These are phyloP conservation scores for Cyanidioschyzon merolae DNA, from an alignment of 23 red algal species.

Conservation along the genomic window DNA sequence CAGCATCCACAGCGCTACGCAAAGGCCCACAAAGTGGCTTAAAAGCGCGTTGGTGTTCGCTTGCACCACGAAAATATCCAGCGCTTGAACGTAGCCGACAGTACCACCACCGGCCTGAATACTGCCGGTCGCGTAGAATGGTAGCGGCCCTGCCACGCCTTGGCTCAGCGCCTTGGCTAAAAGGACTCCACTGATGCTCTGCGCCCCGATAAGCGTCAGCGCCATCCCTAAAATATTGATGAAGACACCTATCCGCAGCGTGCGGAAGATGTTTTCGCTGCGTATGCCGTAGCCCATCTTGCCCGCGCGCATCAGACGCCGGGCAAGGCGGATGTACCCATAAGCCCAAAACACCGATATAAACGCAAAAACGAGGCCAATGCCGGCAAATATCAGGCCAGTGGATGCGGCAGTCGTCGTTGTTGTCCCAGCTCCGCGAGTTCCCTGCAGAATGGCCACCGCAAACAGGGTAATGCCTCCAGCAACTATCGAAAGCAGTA, in stretches of 20 bases:
- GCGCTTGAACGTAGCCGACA: slow-evolving; percentile 10
- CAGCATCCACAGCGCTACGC: slow-evolving; percentile 18
- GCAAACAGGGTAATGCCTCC: slow-evolving; percentile 28
- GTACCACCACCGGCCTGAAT: slow-evolving; percentile 15
- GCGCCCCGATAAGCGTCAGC: slow-evolving; percentile 23
- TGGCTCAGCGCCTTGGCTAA: slow-evolving; percentile 22
- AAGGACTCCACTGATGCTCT: slow-evolving; percentile 25
- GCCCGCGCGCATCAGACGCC: slow-evolving; percentile 4
- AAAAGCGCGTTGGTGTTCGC: slow-evolving; percentile 27
- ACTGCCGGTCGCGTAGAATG: neutral
- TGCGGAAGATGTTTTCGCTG: slow-evolving; percentile 6
- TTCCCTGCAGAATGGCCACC: slow-evolving; percentile 3
- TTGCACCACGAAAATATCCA: slow-evolving; percentile 35
- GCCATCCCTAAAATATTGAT: slow-evolving; percentile 23
- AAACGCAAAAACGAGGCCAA: slow-evolving; percentile 19
- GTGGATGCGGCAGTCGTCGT: slow-evolving; percentile 15
- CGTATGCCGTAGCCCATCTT: neutral
- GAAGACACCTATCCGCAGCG: slow-evolving; percentile 6
- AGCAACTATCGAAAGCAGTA: slow-evolving; percentile 19
- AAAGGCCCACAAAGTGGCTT: slow-evolving; percentile 18
- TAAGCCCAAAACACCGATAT: slow-evolving; percentile 27
- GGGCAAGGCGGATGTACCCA: slow-evolving; percentile 17
- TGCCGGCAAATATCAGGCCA: slow-evolving; percentile 6
- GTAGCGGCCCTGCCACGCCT: slow-evolving; percentile 8
- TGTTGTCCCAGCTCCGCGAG: neutral